A percentile compares a stretch with the other conserved stretches of the same genome.
These are phyloP conservation scores for Beauveria asiatica DNA, from an alignment of 2,329 filamentous ascomycete species.

Conservation along the genomic window DNA sequence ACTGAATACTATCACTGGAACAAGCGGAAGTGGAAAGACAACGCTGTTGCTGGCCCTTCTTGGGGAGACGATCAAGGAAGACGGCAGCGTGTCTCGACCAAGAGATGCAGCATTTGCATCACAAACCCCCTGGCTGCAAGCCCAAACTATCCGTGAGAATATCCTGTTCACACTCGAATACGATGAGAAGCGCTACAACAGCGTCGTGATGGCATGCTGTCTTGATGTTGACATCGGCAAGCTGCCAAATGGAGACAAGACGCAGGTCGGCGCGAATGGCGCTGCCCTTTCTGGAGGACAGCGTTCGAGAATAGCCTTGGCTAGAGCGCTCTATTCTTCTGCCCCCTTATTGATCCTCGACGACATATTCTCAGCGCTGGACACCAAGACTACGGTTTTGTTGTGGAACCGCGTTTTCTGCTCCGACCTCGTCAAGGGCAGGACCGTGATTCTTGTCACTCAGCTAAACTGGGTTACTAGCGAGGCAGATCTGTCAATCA, in stretches of 20 bases:
- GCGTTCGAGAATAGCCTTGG: constrained; percentile 47
- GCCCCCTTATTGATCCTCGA: constrained; percentile 47
- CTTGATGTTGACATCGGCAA: constrained; percentile 42
- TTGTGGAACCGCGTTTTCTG: constrained; percentile 52
- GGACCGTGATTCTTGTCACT: constrained; percentile 49
- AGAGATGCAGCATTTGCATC: constrained; percentile 48
- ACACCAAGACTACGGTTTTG: constrained; percentile 49
- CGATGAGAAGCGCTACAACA: constrained; percentile 44
- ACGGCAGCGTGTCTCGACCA: constrained; percentile 38
- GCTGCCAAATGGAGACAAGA: constrained; percentile 41
- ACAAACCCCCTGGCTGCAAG: constrained; percentile 50
- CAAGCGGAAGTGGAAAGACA: constrained; percentile 50
- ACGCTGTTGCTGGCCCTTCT: constrained; percentile 46
- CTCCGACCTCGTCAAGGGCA: constrained; percentile 41
- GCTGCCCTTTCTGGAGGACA: constrained; percentile 49
- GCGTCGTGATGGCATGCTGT: constrained; percentile 47
- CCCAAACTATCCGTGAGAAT: constrained; percentile 45
- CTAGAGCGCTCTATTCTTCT: constrained; percentile 48
- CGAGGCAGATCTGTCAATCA: constrained; percentile 39
- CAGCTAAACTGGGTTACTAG: constrained; percentile 44
- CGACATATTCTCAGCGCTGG: constrained; percentile 51
- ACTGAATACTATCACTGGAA: constrained; percentile 45
- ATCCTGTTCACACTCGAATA: constrained; percentile 44
- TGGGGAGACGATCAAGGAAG: constrained; percentile 44
- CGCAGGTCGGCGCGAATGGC: constrained; percentile 45